phyloP scores from a whole-genome alignment of 306 rosid species.

The Citrullus amarus region DNA sequence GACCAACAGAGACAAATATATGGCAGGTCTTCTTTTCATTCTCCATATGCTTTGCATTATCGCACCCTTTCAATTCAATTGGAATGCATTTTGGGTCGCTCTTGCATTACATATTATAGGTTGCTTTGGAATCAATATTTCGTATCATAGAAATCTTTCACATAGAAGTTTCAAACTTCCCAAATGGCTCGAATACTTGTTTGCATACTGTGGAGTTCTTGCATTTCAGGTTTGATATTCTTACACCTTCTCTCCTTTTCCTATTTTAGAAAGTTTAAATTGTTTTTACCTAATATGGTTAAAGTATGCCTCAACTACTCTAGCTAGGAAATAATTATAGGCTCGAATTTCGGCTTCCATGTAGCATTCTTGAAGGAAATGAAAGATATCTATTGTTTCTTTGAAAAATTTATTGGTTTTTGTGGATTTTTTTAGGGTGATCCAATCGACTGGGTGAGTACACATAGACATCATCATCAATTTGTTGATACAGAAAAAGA shows the following conservation, averaged over 20 bases:
- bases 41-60: constrained; percentile 48
- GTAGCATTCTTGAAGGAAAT: no score
- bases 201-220: constrained; percentile 58
- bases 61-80: constrained; percentile 65
- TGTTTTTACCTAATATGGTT: no score
- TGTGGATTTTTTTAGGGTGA: constrained; percentile 38
- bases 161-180: constrained; percentile 76
- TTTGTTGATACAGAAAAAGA: constrained; percentile 73
- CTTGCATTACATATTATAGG: constrained; percentile 35
- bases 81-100: constrained; percentile 50
- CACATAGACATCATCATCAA: constrained; percentile 82
- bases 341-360: no score
- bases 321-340: no score
- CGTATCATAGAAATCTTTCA: constrained; percentile 73
- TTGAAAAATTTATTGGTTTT: no score
- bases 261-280: no score
- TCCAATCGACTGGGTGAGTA: constrained; percentile 86
- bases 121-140: constrained; percentile 57
- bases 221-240: constrained; percentile 55
- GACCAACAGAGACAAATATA: constrained; percentile 24
- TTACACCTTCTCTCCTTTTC: no score
- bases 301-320: no score
- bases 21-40: constrained; percentile 34
- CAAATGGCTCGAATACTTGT: constrained; percentile 11
- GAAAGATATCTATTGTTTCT: no score